Evolutionary conservation across 73 alveolate genomes (phyloP).

Genomic region (Breviolum minutum): DNA sequence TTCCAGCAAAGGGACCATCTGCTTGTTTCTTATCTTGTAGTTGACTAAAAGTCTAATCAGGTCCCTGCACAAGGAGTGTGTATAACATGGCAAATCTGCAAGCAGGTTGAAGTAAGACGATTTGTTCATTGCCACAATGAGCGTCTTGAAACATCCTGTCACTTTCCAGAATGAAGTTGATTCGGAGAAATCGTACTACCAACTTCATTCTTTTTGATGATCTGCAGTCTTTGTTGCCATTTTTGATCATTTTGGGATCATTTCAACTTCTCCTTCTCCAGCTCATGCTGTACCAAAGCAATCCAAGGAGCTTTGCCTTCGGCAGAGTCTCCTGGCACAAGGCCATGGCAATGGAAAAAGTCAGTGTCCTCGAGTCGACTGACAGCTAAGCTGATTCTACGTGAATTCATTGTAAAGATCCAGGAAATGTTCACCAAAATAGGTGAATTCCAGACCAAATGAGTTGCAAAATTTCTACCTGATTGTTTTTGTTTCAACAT

Average conservation of each 20-base stretch:
- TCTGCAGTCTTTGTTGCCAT: too few species aligned
- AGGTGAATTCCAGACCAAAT: neutral
- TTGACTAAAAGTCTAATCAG: too few species aligned
- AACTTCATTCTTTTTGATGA: too few species aligned
- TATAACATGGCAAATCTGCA: too few species aligned
- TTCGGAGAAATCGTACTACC: too few species aligned
- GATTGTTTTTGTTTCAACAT: too few species aligned
- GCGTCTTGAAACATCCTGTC: neutral
- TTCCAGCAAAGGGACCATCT: too few species aligned
- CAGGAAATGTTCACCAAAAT: neutral
- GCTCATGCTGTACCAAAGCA: neutral
- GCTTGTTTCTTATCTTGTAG: too few species aligned
- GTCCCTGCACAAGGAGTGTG: too few species aligned
- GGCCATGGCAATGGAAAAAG: neutral
- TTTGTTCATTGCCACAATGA: neutral
- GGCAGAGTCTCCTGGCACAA: slow-evolving; percentile 34
- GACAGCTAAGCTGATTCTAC: neutral
- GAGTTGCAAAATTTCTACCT: too few species aligned
- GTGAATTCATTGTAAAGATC: neutral
- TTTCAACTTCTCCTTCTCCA: neutral
- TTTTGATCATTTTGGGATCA: neutral
- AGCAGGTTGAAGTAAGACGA: too few species aligned
- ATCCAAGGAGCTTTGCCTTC: slow-evolving; percentile 52
- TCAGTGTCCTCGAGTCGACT: neutral
- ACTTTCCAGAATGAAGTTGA: neutral